A percentile compares a stretch with the other conserved stretches of the same genome.
phyloP scores from a whole-genome alignment of 768 basidiomycete species.

The Sarcodon sp. region DNA sequence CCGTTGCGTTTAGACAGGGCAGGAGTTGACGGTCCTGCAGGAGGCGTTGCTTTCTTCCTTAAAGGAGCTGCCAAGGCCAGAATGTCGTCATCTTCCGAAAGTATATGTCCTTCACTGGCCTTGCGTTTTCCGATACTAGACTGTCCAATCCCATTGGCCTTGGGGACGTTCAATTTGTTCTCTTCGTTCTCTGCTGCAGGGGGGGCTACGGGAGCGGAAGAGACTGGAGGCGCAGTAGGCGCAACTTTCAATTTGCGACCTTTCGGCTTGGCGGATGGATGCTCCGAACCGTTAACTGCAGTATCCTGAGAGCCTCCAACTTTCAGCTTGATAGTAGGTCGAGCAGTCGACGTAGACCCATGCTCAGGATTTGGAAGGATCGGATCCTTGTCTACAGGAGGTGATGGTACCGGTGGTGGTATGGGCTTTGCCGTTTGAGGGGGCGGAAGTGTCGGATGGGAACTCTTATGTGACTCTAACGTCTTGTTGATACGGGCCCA shows the following conservation, averaged over 20 bases:
- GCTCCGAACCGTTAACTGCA: slow-evolving; percentile 1
- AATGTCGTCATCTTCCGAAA: slow-evolving; percentile 45
- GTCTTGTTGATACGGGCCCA: slow-evolving; percentile 86
- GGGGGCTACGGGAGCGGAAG: slow-evolving; percentile 3
- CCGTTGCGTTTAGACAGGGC: not conserved
- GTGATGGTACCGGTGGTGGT: slow-evolving; percentile 6
- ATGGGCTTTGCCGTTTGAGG: slow-evolving; percentile 12
- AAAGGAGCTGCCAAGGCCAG: slow-evolving; percentile 47
- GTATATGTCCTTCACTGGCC: slow-evolving; percentile 1
- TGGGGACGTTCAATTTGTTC: slow-evolving; percentile 11
- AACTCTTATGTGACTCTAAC: slow-evolving; percentile 48
- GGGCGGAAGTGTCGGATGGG: slow-evolving; percentile 10
- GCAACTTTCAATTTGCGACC: slow-evolving; percentile 1
- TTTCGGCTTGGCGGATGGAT: slow-evolving; percentile 3
- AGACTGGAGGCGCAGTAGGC: slow-evolving; percentile 2
- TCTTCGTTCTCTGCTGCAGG: slow-evolving; percentile 10
- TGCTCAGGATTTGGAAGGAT: not conserved
- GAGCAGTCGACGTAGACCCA: slow-evolving; percentile 19
- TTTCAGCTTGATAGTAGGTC: slow-evolving; percentile 60
- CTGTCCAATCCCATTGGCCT: slow-evolving; percentile 15
- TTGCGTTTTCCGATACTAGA: slow-evolving; percentile 1
- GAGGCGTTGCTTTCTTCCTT: slow-evolving; percentile 28
- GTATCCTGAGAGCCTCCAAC: slow-evolving; percentile 19
- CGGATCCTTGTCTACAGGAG: slow-evolving; percentile 3
- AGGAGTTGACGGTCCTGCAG: slow-evolving; percentile 9